Evolutionary conservation across 169 alveolate species (phyloP).

Genomic region (Eimeria praecox): DNA sequence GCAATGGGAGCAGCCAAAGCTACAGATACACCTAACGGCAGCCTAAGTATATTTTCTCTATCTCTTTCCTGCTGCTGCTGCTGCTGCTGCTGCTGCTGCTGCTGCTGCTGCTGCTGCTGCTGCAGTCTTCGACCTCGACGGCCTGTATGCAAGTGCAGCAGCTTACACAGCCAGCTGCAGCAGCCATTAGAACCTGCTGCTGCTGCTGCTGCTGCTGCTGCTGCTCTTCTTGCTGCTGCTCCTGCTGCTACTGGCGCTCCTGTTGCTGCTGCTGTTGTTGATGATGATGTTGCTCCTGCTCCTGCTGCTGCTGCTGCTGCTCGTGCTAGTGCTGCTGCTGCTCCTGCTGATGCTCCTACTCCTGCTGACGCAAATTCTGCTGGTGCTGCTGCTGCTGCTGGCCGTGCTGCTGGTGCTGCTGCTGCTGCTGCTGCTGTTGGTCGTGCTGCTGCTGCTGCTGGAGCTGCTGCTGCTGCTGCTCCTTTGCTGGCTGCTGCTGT

Average conservation of each 20-base stretch:
- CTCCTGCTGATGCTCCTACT: conserved; percentile 22
- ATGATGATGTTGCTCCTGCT: not conserved
- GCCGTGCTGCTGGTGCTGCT: conserved; percentile 18
- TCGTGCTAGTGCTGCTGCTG: not conserved
- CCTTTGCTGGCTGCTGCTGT: not conserved
- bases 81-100: conserved; percentile 31
- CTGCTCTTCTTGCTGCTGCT: too few species aligned
- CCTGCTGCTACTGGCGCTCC: conserved; percentile 5
- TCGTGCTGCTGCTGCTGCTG: not conserved
- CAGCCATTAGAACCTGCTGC: not conserved
- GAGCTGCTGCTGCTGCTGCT: not conserved
- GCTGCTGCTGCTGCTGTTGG: not conserved
- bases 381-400: not conserved
- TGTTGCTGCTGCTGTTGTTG: not conserved
- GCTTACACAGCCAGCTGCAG: not conserved
- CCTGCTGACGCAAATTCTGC: conserved; percentile 38
- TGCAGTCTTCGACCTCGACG: conserved; percentile 14
- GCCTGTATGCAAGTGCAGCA: not conserved
- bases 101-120: conserved; percentile 4
- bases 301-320: not conserved
- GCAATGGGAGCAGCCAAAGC: conserved; percentile 39
- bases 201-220: conserved; percentile 29
- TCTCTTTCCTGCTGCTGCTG: not conserved
- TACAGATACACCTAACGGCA: conserved; percentile 32
- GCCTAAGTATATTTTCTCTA: not conserved